A percentile compares a stretch with the other conserved stretches of the same genome.
Conservation (phyloP, 192 early-diverging fungal species). For the Chytriomyces sp. region DNA sequence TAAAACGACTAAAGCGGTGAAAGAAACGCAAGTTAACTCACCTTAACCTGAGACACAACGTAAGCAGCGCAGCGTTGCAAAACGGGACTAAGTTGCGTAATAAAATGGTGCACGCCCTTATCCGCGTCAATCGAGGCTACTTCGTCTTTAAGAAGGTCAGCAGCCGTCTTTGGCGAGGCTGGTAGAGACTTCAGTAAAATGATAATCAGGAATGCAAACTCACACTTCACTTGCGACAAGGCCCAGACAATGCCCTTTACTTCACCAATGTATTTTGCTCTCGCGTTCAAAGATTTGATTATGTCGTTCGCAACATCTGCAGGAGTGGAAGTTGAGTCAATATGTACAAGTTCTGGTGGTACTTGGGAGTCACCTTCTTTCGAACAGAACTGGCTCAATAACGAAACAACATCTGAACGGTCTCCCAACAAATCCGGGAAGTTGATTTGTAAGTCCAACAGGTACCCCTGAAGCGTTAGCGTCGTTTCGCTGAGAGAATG, state of each 20-base stretch:
- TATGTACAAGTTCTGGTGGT: not conserved
- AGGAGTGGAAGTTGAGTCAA: not conserved
- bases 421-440: constrained; percentile 45
- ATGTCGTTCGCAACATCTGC: constrained; percentile 42
- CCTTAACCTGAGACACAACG: constrained; percentile 27
- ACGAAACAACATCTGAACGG: constrained; percentile 35
- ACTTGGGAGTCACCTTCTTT: constrained; percentile 39
- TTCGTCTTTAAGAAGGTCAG: constrained; percentile 28
- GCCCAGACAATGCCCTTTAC: constrained; percentile 41
- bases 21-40: not conserved
- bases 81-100: constrained; percentile 50
- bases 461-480: constrained; percentile 48
- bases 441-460: constrained; percentile 52
- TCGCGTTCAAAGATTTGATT: constrained; percentile 40
- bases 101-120: constrained; percentile 43
- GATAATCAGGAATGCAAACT: constrained; percentile 4
- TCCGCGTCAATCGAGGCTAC: not conserved
- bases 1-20: constrained; percentile 21
- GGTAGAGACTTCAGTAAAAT: not conserved
- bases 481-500: constrained; percentile 47
- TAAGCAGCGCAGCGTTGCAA: constrained; percentile 59
- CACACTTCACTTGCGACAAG: constrained; percentile 17
- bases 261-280: constrained; percentile 53
- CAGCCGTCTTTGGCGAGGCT: not conserved
- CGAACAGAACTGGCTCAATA: constrained; percentile 48